Evolutionary conservation across 345 rosid species (phyloP).

Genomic region (Salix suchowensis): DNA sequence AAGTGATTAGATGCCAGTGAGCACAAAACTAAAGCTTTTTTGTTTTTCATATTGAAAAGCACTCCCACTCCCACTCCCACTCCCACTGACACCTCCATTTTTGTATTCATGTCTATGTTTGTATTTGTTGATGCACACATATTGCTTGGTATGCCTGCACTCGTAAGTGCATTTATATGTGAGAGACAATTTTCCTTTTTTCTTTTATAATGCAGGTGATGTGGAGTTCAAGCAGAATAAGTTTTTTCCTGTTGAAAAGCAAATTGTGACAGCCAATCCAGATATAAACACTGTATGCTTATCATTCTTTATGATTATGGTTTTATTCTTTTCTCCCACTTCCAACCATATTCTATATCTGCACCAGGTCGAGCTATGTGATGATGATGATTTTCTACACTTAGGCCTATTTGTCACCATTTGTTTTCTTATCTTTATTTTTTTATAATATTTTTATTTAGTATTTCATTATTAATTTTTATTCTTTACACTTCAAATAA

Average conservation of each 20-base stretch:
- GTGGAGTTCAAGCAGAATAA: slow-evolving; percentile 94
- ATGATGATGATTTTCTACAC: too few species aligned
- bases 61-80: not conserved
- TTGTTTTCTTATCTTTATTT: too few species aligned
- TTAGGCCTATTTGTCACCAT: too few species aligned
- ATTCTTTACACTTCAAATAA: too few species aligned
- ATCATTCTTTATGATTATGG: too few species aligned
- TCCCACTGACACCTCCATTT: not conserved
- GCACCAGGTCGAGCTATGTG: too few species aligned
- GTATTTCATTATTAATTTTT: too few species aligned
- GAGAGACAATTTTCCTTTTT: not conserved
- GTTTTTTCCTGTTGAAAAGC: slow-evolving; percentile 70
- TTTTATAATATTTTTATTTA: too few species aligned
- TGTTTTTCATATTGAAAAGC: not conserved
- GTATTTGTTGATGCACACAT: not conserved
- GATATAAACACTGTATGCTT: slow-evolving; percentile 62
- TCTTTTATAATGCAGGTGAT: slow-evolving; percentile 56
- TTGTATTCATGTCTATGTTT: too few species aligned
- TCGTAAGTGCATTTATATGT: not conserved
- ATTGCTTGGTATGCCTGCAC: not conserved
- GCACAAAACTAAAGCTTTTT: not conserved
- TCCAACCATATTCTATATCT: not conserved
- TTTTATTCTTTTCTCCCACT: not conserved
- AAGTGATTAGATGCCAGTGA: not conserved
- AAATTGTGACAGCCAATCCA: slow-evolving; percentile 84